phyloP scores from a whole-genome alignment of 2,329 filamentous ascomycete species.

The Triangularia setosa region DNA sequence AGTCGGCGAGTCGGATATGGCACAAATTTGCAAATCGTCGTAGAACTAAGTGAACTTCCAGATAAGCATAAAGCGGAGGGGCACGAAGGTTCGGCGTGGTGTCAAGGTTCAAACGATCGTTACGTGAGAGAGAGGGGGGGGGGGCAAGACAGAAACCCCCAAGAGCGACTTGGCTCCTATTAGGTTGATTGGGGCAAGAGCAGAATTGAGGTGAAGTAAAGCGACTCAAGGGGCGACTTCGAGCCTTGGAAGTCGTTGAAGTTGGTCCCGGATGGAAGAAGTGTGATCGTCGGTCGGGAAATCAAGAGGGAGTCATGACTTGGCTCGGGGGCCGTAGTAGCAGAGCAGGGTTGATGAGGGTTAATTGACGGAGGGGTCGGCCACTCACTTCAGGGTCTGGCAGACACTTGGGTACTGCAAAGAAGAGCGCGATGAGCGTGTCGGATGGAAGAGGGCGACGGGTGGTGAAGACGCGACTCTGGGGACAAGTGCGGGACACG shows the following conservation, averaged over 20 bases:
- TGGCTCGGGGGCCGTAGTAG: not conserved
- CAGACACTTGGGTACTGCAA: not conserved
- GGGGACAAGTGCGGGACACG: slow-evolving; percentile 5
- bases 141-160: not conserved
- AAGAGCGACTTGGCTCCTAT: not conserved
- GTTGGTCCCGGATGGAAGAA: not conserved
- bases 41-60: slow-evolving; percentile 15
- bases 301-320: slow-evolving; percentile 1
- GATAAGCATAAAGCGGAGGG: slow-evolving; percentile 16
- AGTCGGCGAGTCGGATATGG: not conserved
- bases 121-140: not conserved
- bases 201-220: not conserved
- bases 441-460: not conserved
- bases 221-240: not conserved
- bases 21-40: not conserved
- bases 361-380: slow-evolving; percentile 22
- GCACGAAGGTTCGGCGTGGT: not conserved
- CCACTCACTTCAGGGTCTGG: slow-evolving; percentile 19
- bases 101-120: not conserved
- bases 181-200: not conserved
- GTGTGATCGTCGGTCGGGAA: not conserved
- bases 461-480: not conserved
- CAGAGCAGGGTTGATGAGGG: slow-evolving; percentile 19
- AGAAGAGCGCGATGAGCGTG: not conserved
- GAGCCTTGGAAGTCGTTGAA: not conserved